phyloP scores from a whole-genome alignment of 768 basidiomycete species.

The Psilocybe tampanensis region DNA sequence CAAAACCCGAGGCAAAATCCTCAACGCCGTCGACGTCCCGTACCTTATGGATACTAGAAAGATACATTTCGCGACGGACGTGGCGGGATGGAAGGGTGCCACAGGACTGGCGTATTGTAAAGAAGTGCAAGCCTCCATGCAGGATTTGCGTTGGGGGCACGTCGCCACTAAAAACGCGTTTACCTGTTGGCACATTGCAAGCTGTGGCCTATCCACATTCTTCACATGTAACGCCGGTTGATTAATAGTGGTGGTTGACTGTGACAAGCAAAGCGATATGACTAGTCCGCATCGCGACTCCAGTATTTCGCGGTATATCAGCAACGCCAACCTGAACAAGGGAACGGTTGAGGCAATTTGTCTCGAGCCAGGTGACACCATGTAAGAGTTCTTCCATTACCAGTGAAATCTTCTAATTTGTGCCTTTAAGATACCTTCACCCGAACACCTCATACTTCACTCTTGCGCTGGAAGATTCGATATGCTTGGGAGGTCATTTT shows the following conservation, averaged over 20 bases:
- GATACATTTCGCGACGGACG: not conserved
- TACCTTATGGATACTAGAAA: not conserved
- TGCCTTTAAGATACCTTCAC: slow-evolving; percentile 18
- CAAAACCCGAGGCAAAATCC: not conserved
- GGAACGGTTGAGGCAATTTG: not conserved
- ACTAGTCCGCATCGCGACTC: too few relatives aligned
- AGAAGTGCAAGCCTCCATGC: not conserved
- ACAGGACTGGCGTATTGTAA: not conserved
- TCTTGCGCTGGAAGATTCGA: slow-evolving; percentile 11
- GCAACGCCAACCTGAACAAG: not conserved
- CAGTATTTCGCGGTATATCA: not conserved
- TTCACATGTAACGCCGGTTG: slow-evolving; percentile 2
- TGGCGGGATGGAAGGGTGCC: slow-evolving; percentile 1
- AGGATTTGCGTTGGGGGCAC: slow-evolving; percentile 19
- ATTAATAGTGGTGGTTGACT: slow-evolving; percentile 3
- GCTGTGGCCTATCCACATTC: slow-evolving; percentile 16
- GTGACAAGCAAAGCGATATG: not conserved
- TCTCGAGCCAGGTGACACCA: not conserved
- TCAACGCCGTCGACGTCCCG: slow-evolving; percentile 9
- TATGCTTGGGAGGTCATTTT: slow-evolving; percentile 27
- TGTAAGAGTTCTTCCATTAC: not conserved
- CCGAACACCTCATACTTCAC: slow-evolving; percentile 21
- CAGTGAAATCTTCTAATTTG: not conserved
- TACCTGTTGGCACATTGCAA: slow-evolving; percentile 19
- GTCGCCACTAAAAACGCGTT: slow-evolving; percentile 12